phyloP scores from a whole-genome alignment of 805 yeast genomes.

The Brettanomyces bruxellensis region DNA sequence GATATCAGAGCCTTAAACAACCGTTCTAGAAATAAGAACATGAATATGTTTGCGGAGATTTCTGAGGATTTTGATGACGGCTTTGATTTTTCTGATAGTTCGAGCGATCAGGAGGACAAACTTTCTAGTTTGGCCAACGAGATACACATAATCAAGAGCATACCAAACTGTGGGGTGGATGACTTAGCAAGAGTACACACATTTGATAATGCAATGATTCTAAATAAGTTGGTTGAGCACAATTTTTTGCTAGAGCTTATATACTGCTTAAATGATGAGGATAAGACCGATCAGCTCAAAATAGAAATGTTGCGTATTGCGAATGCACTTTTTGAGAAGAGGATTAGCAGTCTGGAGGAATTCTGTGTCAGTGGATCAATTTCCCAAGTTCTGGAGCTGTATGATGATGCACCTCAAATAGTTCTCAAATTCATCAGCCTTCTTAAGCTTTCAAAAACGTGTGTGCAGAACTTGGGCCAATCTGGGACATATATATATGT shows the following conservation, averaged over 20 bases:
- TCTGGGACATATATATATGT: background rate
- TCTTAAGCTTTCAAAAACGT: background rate
- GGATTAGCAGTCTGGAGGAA: slow-evolving; percentile 8
- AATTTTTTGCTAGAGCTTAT: slow-evolving; percentile 4
- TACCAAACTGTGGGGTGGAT: slow-evolving; percentile 1
- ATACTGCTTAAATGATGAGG: background rate
- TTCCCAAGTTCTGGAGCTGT: background rate
- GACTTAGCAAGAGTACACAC: background rate
- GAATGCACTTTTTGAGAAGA: slow-evolving; percentile 6
- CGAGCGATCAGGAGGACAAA: slow-evolving; percentile 1
- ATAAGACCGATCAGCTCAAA: background rate
- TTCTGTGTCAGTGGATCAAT: slow-evolving; percentile 12
- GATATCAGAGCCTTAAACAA: slow-evolving; percentile 3
- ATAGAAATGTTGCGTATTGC: slow-evolving; percentile 10
- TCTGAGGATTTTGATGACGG: slow-evolving; percentile 12
- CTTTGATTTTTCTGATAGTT: slow-evolving; percentile 6
- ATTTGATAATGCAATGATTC: slow-evolving; percentile 7
- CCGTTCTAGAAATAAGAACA: slow-evolving; percentile 4
- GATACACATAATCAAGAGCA: slow-evolving; percentile 3
- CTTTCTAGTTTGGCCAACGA: slow-evolving; percentile 1
- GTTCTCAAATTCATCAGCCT: background rate
- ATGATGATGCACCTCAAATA: background rate
- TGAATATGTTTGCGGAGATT: slow-evolving; percentile 14
- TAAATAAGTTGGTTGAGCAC: slow-evolving; percentile 2
- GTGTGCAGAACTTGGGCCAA: background rate